Evolutionary conservation across 192 early-diverging fungal species (phyloP).

Genomic region (Backusella tuberculispora): DNA sequence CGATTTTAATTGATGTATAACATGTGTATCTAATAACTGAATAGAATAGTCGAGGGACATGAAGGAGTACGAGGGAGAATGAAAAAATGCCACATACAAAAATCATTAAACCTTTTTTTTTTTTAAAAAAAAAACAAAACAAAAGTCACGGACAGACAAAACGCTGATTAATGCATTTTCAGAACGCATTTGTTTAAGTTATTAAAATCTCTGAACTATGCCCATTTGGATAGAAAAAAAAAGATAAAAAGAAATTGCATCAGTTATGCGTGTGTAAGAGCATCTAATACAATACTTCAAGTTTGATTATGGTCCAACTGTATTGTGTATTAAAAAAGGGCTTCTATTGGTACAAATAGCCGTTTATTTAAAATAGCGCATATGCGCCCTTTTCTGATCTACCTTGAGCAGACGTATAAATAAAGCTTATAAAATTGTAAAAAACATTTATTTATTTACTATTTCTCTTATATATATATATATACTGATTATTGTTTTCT

Average conservation of each 20-base stretch:
- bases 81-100: not conserved
- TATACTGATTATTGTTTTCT: not conserved
- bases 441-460: not conserved
- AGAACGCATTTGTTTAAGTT: too few relatives aligned
- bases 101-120: not conserved
- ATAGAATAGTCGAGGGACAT: not conserved
- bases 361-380: conserved; percentile 13
- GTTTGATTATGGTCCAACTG: not conserved
- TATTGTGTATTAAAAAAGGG: not conserved
- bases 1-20: conserved; percentile 25
- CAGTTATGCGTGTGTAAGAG: too few relatives aligned
- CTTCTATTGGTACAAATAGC: not conserved
- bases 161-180: not conserved
- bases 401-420: not conserved
- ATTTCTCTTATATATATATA: not conserved
- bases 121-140: not conserved
- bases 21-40: conserved; percentile 15
- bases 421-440: not conserved
- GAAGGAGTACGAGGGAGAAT: not conserved
- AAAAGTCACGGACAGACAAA: not conserved
- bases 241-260: too few relatives aligned
- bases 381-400: conserved; percentile 9
- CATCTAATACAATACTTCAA: not conserved
- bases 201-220: too few relatives aligned
- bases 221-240: too few relatives aligned